Conservation (phyloP, 2,329 filamentous ascomycete genomes). For the Colletotrichum camelliae region DNA sequence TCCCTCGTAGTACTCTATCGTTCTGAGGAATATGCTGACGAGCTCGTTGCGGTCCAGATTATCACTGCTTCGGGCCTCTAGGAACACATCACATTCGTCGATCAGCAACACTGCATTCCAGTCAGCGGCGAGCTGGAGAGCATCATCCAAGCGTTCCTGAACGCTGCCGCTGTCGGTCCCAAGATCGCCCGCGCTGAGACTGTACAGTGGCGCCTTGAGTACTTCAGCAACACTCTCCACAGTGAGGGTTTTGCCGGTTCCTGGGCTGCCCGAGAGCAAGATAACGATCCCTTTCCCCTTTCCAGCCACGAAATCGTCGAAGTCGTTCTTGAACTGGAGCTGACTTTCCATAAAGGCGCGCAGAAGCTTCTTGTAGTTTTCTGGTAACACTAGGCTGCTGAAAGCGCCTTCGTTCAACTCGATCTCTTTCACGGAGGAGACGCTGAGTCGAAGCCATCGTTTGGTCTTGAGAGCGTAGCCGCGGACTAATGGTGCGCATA, state of each 20-base stretch:
- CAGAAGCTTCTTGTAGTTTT: constrained; percentile 54
- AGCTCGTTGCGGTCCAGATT: not conserved
- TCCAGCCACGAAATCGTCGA: constrained; percentile 41
- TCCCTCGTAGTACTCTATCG: constrained; percentile 39
- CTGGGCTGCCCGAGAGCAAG: constrained; percentile 1
- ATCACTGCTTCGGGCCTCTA: constrained; percentile 72
- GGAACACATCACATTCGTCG: constrained; percentile 84
- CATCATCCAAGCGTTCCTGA: not conserved
- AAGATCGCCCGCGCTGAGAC: not conserved
- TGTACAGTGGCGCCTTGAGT: not conserved
- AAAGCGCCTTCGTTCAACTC: constrained; percentile 54
- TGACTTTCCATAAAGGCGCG: constrained; percentile 53
- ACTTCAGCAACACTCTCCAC: constrained; percentile 24
- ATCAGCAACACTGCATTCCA: constrained; percentile 87
- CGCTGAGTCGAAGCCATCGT: constrained; percentile 39
- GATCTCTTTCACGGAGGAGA: constrained; percentile 48
- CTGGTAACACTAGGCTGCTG: constrained; percentile 49
- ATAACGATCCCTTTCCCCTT: constrained; percentile 7
- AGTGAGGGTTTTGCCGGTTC: constrained; percentile 6
- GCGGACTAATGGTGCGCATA: constrained; percentile 41
- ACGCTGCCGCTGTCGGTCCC: not conserved
- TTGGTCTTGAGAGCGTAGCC: constrained; percentile 36
- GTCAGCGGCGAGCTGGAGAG: not conserved
- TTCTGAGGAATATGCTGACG: constrained; percentile 40
- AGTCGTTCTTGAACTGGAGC: constrained; percentile 38